Conservation (phyloP, 2,329 filamentous ascomycete genomes). For the Neodidymelliopsis sp. region DNA sequence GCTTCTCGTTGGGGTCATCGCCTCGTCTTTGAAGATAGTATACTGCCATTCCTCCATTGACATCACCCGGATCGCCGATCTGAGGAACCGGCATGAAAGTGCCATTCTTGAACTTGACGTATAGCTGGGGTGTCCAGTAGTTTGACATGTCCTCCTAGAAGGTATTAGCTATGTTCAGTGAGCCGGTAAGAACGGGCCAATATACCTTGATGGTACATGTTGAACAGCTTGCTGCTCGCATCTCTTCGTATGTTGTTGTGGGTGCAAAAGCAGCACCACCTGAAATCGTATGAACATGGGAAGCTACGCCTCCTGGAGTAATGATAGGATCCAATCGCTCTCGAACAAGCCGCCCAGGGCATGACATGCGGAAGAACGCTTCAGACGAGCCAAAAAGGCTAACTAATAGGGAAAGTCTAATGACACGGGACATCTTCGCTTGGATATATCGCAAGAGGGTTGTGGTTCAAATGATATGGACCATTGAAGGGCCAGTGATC, state of each 20-base stretch:
- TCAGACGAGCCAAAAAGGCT: constrained; percentile 23
- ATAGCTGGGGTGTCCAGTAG: constrained; percentile 80
- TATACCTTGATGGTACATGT: constrained; percentile 69
- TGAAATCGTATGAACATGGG: constrained; percentile 75
- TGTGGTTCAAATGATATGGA: neutral
- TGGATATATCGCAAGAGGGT: neutral
- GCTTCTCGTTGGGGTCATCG: constrained; percentile 65
- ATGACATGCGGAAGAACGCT: constrained; percentile 42
- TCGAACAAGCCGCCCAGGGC: constrained; percentile 36
- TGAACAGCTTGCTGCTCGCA: constrained; percentile 69
- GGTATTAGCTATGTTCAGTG: neutral
- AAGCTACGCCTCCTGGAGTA: constrained; percentile 63
- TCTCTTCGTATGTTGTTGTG: constrained; percentile 66
- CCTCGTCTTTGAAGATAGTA: constrained; percentile 70
- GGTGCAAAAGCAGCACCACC: constrained; percentile 73
- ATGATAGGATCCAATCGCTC: constrained; percentile 73
- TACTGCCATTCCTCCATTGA: constrained; percentile 69
- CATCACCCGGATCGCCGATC: constrained; percentile 55
- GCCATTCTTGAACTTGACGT: constrained; percentile 61
- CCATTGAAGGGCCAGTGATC: neutral
- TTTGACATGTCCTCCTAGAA: constrained; percentile 58
- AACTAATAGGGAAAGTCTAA: constrained; percentile 20
- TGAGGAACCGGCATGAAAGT: constrained; percentile 68
- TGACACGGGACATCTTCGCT: constrained; percentile 25
- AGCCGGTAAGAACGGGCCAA: too few relatives aligned